Evolutionary conservation across 345 rosid genomes (phyloP).

Genomic region (Firmiana major): DNA sequence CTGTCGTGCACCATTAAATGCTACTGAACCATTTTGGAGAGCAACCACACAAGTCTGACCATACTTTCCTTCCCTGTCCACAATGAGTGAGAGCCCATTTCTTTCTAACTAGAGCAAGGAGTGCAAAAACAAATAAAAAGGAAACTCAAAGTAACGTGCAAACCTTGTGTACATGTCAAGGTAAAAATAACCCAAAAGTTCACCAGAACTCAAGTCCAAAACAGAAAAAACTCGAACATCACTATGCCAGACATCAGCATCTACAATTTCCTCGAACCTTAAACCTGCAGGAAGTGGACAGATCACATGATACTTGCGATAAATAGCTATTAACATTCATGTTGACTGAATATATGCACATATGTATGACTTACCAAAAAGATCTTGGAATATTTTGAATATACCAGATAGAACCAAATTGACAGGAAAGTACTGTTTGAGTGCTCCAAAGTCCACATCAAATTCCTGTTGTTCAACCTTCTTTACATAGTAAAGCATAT

Average conservation of each 20-base stretch:
- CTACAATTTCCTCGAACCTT: conserved; percentile 68
- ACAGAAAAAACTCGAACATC: conserved; percentile 71
- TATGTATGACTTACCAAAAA: conserved; percentile 57
- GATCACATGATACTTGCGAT: neutral
- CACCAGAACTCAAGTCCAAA: conserved; percentile 71
- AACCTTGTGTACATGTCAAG: conserved; percentile 83
- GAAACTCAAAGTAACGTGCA: conserved; percentile 7
- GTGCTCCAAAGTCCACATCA: conserved; percentile 73
- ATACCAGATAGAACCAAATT: conserved; percentile 83
- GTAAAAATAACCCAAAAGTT: conserved; percentile 85
- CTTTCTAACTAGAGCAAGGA: conserved; percentile 14
- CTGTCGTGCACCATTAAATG: conserved; percentile 55
- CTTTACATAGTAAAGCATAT: conserved; percentile 73
- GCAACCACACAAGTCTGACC: conserved; percentile 75
- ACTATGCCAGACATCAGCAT: conserved; percentile 71
- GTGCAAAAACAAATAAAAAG: conserved; percentile 8
- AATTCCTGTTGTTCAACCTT: conserved; percentile 75
- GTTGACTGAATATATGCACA: neutral
- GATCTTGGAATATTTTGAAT: conserved; percentile 83
- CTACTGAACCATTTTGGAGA: conserved; percentile 77
- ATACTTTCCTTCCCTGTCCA: conserved; percentile 80
- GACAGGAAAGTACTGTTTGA: conserved; percentile 78
- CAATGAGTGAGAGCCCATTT: conserved; percentile 18
- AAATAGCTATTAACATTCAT: neutral
- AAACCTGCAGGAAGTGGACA: conserved; percentile 48